Evolutionary conservation across 202 grass and related monocot species (phyloP).

Genomic region (Brachypodium distachyon): DNA sequence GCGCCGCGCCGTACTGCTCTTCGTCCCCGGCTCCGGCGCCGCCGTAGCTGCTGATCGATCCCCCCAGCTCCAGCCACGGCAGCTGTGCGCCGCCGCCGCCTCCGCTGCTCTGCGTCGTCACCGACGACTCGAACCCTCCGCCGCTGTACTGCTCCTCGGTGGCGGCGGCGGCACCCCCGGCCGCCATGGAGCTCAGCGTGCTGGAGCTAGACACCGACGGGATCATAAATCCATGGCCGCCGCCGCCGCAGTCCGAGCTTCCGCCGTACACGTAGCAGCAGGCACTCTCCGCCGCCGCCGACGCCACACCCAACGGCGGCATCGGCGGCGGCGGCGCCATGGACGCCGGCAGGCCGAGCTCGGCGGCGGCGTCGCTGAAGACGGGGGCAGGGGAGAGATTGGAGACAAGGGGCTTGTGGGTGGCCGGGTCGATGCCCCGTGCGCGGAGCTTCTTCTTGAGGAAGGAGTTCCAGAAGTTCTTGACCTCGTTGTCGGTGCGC

Average conservation of each 20-base stretch:
- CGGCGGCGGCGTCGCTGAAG: not conserved
- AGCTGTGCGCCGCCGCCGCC: not conserved
- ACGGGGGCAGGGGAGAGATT: not conserved
- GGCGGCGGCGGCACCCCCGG: not conserved
- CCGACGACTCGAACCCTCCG: slow-evolving; percentile 16
- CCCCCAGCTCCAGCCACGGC: slow-evolving; percentile 43
- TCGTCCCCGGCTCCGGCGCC: not conserved
- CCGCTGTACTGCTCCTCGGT: slow-evolving; percentile 17
- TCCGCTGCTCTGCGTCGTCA: not conserved
- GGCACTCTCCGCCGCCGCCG: slow-evolving; percentile 25
- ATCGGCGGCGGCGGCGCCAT: not conserved
- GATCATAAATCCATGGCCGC: not conserved
- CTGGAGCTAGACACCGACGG: slow-evolving; percentile 46
- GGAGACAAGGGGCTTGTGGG: slow-evolving; percentile 55
- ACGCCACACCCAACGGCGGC: not conserved
- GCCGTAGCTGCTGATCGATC: not conserved
- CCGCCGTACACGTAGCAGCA: slow-evolving; percentile 26
- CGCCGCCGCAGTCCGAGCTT: not conserved
- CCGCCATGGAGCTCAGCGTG: slow-evolving; percentile 41
- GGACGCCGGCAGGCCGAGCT: slow-evolving; percentile 31
- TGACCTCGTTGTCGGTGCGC: slow-evolving; percentile 63
- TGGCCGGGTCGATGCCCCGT: slow-evolving; percentile 57
- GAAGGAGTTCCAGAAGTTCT: slow-evolving; percentile 71
- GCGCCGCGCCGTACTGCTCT: slow-evolving; percentile 26
- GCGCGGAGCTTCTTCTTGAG: slow-evolving; percentile 67